Percentiles rank a stretch among this genome's conserved stretches.
Evolutionary conservation across 352 stramenopile species (phyloP).

Genomic region (Salisapilia sapeloensis): DNA sequence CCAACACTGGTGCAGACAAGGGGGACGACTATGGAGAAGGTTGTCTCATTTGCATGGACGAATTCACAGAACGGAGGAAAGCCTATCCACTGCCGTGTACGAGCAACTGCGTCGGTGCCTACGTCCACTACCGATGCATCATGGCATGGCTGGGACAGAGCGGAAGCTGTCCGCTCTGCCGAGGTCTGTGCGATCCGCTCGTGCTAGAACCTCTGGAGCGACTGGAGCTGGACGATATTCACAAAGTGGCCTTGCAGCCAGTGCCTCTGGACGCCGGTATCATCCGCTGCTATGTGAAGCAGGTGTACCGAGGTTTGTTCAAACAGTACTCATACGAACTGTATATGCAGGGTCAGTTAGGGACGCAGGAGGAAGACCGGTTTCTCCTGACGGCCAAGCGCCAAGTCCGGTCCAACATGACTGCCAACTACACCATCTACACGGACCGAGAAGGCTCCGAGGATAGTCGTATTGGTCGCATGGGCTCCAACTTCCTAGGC

Average conservation of each 20-base stretch:
- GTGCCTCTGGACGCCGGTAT: slow-evolving; percentile 72
- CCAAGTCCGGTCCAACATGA: slow-evolving; percentile 81
- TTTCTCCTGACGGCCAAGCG: slow-evolving; percentile 58
- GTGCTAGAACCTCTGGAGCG: slow-evolving; percentile 74
- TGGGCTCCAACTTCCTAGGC: slow-evolving; percentile 78
- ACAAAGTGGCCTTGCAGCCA: slow-evolving; percentile 53
- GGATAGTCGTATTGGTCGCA: slow-evolving; percentile 57
- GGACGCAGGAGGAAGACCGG: slow-evolving; percentile 65
- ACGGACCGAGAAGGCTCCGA: slow-evolving; percentile 70
- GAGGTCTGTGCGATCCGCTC: slow-evolving; percentile 58
- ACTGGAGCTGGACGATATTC: slow-evolving; percentile 64
- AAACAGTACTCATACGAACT: slow-evolving; percentile 79
- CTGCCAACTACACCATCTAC: slow-evolving; percentile 74
- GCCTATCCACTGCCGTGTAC: slow-evolving; percentile 73
- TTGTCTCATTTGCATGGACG: slow-evolving; percentile 81
- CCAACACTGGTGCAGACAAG: too few species aligned
- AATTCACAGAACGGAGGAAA: slow-evolving; percentile 71
- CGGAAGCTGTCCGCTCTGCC: slow-evolving; percentile 66
- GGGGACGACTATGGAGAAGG: slow-evolving; percentile 8
- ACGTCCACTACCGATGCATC: slow-evolving; percentile 77
- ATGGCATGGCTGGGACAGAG: slow-evolving; percentile 80
- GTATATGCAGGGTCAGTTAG: slow-evolving; percentile 70
- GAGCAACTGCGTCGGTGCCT: slow-evolving; percentile 56
- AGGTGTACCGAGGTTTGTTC: slow-evolving; percentile 76
- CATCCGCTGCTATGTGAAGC: slow-evolving; percentile 78